These are phyloP conservation scores for Fagus sylvatica DNA, from an alignment of 306 rosid species.

Conservation along the genomic window DNA sequence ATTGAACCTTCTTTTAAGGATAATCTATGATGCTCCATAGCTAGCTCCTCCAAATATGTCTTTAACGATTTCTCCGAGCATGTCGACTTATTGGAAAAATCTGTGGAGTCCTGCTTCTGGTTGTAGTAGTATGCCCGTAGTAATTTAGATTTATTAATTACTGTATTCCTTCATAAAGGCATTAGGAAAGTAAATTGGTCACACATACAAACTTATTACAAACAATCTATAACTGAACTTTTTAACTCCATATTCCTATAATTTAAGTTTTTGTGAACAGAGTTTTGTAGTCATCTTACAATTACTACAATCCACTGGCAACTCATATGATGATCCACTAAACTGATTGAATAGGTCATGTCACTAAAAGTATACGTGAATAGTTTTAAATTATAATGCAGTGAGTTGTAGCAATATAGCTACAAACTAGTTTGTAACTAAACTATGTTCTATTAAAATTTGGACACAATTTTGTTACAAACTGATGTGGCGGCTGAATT, in stretches of 20 bases:
- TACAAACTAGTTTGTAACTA: no score
- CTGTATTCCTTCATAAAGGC: conserved; percentile 49
- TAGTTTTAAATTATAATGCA: no score
- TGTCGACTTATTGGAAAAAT: conserved; percentile 27
- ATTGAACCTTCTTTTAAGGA: conserved; percentile 50
- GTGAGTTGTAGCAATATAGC: no score
- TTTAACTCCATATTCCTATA: neutral
- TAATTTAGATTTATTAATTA: conserved; percentile 47
- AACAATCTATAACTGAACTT: neutral
- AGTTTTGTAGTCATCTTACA: no score
- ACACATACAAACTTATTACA: neutral
- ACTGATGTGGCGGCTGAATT: neutral
- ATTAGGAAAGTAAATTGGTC: neutral
- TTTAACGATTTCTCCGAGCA: conserved; percentile 47
- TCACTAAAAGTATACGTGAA: no score
- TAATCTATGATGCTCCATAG: conserved; percentile 56
- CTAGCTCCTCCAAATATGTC: conserved; percentile 49
- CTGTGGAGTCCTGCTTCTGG: conserved; percentile 35
- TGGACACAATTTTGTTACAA: neutral
- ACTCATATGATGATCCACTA: no score
- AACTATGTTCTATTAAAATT: no score
- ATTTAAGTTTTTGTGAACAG: no score
- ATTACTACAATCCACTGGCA: neutral
- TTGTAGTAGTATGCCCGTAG: conserved; percentile 43
- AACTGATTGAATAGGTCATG: no score